Conservation (phyloP, 768 basidiomycete species). For the Macrolepiota fuliginosa region DNA sequence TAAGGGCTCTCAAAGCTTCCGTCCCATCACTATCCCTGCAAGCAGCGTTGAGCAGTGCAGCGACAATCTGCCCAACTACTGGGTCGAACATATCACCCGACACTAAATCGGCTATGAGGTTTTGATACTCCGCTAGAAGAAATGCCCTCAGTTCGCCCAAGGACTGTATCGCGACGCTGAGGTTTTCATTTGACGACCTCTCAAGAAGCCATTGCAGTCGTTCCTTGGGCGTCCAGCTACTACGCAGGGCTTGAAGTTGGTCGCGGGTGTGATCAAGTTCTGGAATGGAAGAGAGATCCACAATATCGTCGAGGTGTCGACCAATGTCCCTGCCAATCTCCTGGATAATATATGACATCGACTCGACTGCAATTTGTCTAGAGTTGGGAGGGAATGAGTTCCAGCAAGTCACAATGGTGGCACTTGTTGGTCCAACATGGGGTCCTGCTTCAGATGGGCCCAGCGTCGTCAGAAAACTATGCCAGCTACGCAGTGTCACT, state of each 20-base stretch:
- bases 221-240: constrained; percentile 47
- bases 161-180: constrained; percentile 71
- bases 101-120: constrained; percentile 58
- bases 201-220: constrained; percentile 66
- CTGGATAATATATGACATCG: constrained; percentile 68
- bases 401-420: constrained; percentile 83
- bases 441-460: constrained; percentile 71
- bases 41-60: constrained; percentile 64
- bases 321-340: constrained; percentile 55
- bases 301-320: constrained; percentile 70
- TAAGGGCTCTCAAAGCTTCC: constrained; percentile 63
- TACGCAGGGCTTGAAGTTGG: constrained; percentile 43
- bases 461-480: constrained; percentile 68
- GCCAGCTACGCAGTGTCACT: constrained; percentile 79
- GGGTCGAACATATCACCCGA: constrained; percentile 89
- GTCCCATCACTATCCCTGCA: constrained; percentile 77
- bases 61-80: constrained; percentile 64
- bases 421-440: constrained; percentile 84
- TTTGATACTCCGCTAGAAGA: constrained; percentile 47
- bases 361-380: constrained; percentile 51
- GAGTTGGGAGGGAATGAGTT: constrained; percentile 50
- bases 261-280: constrained; percentile 49
- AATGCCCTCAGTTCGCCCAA: constrained; percentile 73
- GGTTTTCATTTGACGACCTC: constrained; percentile 77
- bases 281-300: constrained; percentile 70